A percentile compares a stretch with the other conserved stretches of the same genome.
phyloP scores from a whole-genome alignment of 2,329 filamentous ascomycete genomes.

The Xylaria sp. region DNA sequence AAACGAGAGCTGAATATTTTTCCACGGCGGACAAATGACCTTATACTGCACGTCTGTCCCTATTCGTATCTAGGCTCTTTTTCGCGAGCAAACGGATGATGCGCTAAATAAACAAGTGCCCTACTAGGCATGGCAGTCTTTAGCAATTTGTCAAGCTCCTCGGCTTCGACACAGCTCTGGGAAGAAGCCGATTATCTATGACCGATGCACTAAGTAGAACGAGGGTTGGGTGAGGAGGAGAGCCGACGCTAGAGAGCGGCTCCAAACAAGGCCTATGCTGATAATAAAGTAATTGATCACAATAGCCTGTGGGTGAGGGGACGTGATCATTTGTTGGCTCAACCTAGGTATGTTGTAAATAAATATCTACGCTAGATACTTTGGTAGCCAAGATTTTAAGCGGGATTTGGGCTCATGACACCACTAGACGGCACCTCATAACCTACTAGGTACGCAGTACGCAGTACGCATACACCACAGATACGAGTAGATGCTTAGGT shows the following conservation, averaged over 20 bases:
- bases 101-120: not conserved
- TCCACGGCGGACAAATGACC: slow-evolving; percentile 7
- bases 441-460: not conserved
- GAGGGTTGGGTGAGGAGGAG: slow-evolving; percentile 1
- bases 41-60: not conserved
- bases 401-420: slow-evolving; percentile 19
- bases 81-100: not conserved
- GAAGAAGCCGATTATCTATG: not conserved
- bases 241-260: slow-evolving; percentile 5
- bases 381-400: slow-evolving; percentile 10
- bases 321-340: slow-evolving; percentile 9
- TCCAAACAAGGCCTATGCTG: slow-evolving; percentile 4
- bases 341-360: not conserved
- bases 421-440: not conserved
- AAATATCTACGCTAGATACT: not conserved
- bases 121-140: not conserved
- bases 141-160: slow-evolving; percentile 8
- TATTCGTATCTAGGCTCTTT: slow-evolving; percentile 1
- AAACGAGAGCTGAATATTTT: slow-evolving; percentile 25
- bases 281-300: slow-evolving; percentile 6
- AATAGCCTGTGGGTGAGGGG: slow-evolving; percentile 17
- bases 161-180: not conserved
- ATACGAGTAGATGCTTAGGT: not conserved
- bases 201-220: not conserved
- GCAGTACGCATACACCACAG: too few relatives aligned